Evolutionary conservation across 495 filamentous ascomycete genomes (phyloP), one percentile per base, ranked within the genome.

Genomic region (Terfezia claveryi): DNA sequence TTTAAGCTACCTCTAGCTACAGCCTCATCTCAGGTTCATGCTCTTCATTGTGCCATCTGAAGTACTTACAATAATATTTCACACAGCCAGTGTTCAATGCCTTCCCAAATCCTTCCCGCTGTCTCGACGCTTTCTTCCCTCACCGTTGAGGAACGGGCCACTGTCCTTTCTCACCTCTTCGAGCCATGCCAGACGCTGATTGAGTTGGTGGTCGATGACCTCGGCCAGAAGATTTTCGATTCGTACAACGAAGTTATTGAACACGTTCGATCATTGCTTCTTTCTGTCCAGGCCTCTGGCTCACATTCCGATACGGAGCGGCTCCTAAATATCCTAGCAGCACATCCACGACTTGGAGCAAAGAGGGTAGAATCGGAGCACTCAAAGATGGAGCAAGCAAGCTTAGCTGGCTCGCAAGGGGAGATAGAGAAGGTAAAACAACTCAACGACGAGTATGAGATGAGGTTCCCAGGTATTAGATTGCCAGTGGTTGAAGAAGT

Each of bases 311-410:
- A 85, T 57, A 73, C 69, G 14, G 64, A 72, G 41, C 72, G 74
- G 61, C 71, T 87, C 14, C 70, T 83, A 38, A 73, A 72, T 23
- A 91, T 95, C 57, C 71, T 95, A 16, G 80, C 76, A n/a, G 80
- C 83, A 49, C 91, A 98, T 68, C 91, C 91, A 7, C 76, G 91
- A 4, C 72, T 98, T 56, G 91, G 91, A 36, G 82, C 76, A 62
- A 80, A 78, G 68, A 83, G 81, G 60, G 76, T 80, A 12, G 80
- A 83, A 36, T 91, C 85, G 62, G 80, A 77, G 55, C 73, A 85
- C 66, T 87, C 82, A 59, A 70, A 71, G 56, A 74, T 72, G 36
- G 91, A 98, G 71, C 91, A 98, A 69, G 80, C 79, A 38, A 77
- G 94, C 59, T 72, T 80, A 38, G 62, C 62, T 0, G 74, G 65